Base-by-base conservation (phyloP, 305 asterid species). In the Fraxinus nigra region DNA sequence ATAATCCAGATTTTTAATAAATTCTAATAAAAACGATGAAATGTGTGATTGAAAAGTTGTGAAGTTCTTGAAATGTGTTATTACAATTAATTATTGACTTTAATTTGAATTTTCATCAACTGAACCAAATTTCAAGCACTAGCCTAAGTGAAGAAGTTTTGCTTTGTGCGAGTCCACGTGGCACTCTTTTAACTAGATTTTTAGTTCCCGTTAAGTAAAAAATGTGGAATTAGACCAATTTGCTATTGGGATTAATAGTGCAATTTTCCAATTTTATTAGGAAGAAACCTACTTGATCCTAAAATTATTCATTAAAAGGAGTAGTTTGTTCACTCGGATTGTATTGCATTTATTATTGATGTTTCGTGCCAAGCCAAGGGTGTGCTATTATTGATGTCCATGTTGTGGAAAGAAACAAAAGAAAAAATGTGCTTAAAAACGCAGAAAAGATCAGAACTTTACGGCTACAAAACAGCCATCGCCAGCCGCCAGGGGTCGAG, bases 391-490 rank as follows among this genome's bases (percentile, higher is more conserved):
- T 26, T 75, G 63, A 37, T 77, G 81, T 82, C 61, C 40, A 34
- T 20, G 24, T 8, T 13, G 18, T n/a, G 56, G 77, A 20, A 5
- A n/a, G 76, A 8, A n/a, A 34, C 63, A 33, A 38, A 34, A 2
- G 54, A 13, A 3, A 43, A 48, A 9, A 46, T 14, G 26, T n/a
- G 48, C 33, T 2, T 33, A 26, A 33, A 78, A 48, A 51, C 32
- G 7, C 7, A 0, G 14, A 28, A 38, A 34, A 78, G 5, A 28
- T 26, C 80, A 48, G 43, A 80, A 73, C 84, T 84, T 84, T 78
- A 84, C 87, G 81, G 87, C 84, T 77, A 61, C 10, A 70, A 76
- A 77, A 84, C 87, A 72, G 70, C 82, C 61, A 26, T 30, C 63
- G 59, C 34, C 63, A 54, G 65, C 37, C 63, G 59, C 34, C 63